Evolutionary conservation across 2,329 filamentous ascomycete genomes (phyloP).

Genomic region (Trichoderma sp.): DNA sequence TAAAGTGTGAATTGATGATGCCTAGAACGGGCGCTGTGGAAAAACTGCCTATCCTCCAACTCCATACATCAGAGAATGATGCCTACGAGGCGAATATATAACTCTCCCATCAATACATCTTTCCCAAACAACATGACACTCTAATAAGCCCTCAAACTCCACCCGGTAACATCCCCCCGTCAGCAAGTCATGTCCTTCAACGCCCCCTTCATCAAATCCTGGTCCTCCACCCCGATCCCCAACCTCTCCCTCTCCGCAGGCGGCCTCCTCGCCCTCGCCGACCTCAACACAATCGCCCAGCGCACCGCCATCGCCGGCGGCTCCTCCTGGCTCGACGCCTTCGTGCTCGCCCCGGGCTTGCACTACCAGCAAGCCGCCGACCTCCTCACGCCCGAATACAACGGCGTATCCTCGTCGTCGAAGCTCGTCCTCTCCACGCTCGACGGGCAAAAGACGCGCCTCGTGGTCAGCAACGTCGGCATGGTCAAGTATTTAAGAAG

Average conservation of each 20-base stretch:
- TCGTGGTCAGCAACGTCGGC: conserved; percentile 52
- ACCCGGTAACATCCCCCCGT: no score
- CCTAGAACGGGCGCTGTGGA: neutral
- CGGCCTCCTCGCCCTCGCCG: conserved; percentile 61
- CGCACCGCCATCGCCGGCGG: conserved; percentile 60
- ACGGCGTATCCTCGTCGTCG: neutral
- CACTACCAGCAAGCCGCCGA: conserved; percentile 63
- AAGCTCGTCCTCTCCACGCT: conserved; percentile 36
- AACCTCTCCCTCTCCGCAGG: conserved; percentile 51
- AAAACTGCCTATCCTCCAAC: no score
- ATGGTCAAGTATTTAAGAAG: conserved; percentile 51
- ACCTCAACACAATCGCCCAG: conserved; percentile 58
- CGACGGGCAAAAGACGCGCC: conserved; percentile 35
- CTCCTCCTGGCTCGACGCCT: conserved; percentile 57
- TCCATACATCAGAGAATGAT: no score
- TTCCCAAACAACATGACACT: no score
- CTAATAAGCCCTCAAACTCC: no score
- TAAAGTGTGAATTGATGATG: no score
- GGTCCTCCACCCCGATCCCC: conserved; percentile 51
- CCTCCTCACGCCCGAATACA: conserved; percentile 47
- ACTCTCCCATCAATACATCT: no score
- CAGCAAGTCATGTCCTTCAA: neutral
- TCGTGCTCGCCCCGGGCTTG: conserved; percentile 62
- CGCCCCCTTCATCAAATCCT: conserved; percentile 43
- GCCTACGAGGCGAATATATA: no score